Percentiles rank a stretch among this genome's conserved stretches.
phyloP scores from a whole-genome alignment of 768 basidiomycete genomes.

The Mycena metata region DNA sequence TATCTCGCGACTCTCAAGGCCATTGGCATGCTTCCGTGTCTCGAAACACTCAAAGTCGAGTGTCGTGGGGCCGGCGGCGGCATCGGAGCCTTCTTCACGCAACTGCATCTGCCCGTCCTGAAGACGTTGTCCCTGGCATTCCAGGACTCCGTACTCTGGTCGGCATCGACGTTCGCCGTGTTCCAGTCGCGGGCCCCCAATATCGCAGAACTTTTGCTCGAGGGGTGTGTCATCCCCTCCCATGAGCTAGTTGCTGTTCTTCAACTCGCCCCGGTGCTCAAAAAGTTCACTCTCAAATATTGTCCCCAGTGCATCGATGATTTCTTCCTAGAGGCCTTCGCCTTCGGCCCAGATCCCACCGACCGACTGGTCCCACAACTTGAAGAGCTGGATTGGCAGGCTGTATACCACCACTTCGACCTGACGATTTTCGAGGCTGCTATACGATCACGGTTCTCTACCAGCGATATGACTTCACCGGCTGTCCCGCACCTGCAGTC shows the following conservation, averaged over 20 bases:
- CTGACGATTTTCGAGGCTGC: too few relatives aligned
- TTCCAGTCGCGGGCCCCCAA: background rate
- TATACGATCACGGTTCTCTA: too few relatives aligned
- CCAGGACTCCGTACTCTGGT: background rate
- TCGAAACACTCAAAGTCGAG: background rate
- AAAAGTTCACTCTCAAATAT: background rate
- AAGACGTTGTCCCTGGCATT: background rate
- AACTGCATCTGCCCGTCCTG: background rate
- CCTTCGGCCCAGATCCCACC: too few relatives aligned
- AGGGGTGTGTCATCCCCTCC: background rate
- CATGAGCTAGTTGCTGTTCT: background rate
- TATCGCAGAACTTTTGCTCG: background rate
- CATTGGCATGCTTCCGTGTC: background rate
- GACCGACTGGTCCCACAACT: too few relatives aligned
- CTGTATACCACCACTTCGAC: too few relatives aligned
- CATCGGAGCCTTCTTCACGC: slow-evolving; percentile 1
- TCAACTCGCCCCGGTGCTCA: background rate
- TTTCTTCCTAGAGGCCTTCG: too few relatives aligned
- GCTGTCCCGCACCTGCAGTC: too few relatives aligned
- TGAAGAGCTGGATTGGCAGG: too few relatives aligned
- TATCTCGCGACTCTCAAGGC: background rate
- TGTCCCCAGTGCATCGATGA: too few relatives aligned
- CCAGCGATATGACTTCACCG: too few relatives aligned
- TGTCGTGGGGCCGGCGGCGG: background rate
- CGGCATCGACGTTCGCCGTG: background rate